Evolutionary conservation across 306 rosid genomes (phyloP), one percentile per base, ranked within the genome.

Genomic region (Acmispon strigosus): DNA sequence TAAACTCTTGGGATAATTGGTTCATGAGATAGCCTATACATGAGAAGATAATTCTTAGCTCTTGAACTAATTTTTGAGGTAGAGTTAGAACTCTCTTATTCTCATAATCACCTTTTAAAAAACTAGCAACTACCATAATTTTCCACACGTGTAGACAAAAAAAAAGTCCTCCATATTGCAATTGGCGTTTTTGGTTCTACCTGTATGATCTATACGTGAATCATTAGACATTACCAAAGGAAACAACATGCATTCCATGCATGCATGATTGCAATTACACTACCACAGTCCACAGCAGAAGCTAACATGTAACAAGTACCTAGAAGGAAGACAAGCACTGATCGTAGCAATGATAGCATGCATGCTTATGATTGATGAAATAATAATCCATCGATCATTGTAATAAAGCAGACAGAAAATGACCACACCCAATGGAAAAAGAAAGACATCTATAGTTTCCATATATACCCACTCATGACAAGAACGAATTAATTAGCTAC

Each of bases 301-400:
- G 54, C 45, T 52, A 78, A 70, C 76, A 43, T 47, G 53, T n/a
- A 17, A 62, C 65, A 52, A 63, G 72, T 63, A 52, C 70, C 70
- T 36, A 64, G 69, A 45, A 32, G 68, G 32, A 61, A 45, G 63
- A 69, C 29, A 49, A 10, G 18, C 48, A 47, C 4, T 11, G 56
- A 45, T 48, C 22, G 29, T 54, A 63, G 67, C 57, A 66, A 78
- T 27, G 34, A 72, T 53, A 66, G 47, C 65, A 72, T 64, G 17
- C 14, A n/a, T n/a, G 47, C 64, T 66, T 66, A 67, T 62, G 82
- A 81, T 73, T 67, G 85, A 61, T 50, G 69, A 32, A 44, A 76
- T 65, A 29, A 72, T 59, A 39, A 39, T 39, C 11, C 43, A 39
- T 39, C 10, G 2, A 39, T 69, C 10, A 16, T 41, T 56, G 59